Evolutionary conservation across 192 early-diverging fungal species (phyloP).

Genomic region (Linnemannia hyalina): DNA sequence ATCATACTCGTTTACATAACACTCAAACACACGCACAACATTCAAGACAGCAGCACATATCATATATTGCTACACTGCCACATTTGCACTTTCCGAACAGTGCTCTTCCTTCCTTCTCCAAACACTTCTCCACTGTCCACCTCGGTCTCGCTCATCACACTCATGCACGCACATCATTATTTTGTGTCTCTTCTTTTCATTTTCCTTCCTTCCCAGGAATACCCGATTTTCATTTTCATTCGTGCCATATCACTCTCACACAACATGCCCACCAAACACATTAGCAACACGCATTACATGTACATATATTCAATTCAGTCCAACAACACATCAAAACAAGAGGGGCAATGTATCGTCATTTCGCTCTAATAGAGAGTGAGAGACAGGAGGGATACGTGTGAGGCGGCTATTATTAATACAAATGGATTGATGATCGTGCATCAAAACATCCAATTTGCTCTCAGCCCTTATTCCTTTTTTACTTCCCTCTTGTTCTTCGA

Average conservation of each 20-base stretch:
- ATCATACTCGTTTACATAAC: neutral
- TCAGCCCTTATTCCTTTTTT: neutral
- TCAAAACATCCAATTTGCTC: neutral
- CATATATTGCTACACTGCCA: neutral
- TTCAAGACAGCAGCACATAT: no score
- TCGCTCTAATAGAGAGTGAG: neutral
- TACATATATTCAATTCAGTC: neutral
- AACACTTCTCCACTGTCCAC: neutral
- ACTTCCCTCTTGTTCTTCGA: neutral
- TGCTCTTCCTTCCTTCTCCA: neutral
- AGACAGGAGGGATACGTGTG: no score
- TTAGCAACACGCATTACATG: neutral
- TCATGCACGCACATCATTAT: no score
- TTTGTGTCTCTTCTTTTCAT: no score
- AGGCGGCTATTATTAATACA: neutral
- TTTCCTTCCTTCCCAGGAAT: no score
- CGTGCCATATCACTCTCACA: neutral
- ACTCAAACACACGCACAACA: no score
- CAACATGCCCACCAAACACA: neutral
- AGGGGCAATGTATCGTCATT: neutral
- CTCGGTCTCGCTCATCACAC: neutral
- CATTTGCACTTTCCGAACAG: constrained; percentile 8
- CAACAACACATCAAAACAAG: no score
- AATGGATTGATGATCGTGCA: constrained; percentile 5
- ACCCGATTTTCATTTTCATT: neutral